Conservation (phyloP, 768 basidiomycete genomes). For the Suillus subalutaceus region DNA sequence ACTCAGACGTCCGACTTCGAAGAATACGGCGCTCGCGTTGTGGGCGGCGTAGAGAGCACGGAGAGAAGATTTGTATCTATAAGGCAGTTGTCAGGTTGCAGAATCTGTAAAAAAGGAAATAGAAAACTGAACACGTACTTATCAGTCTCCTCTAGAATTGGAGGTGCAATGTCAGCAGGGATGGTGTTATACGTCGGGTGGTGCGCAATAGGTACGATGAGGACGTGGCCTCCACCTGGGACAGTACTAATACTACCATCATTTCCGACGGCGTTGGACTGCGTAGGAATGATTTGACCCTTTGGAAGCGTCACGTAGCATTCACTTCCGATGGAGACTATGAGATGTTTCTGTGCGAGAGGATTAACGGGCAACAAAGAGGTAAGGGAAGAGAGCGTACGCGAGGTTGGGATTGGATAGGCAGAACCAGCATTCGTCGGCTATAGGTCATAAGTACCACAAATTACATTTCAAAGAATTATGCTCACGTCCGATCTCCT, state of each 20-base stretch:
- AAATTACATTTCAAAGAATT: not conserved
- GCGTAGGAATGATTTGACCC: slow-evolving; percentile 90
- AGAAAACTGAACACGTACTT: slow-evolving; percentile 44
- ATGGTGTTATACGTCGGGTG: slow-evolving; percentile 87
- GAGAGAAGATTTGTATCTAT: slow-evolving; percentile 80
- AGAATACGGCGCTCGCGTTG: slow-evolving; percentile 70
- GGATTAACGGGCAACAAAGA: slow-evolving; percentile 4
- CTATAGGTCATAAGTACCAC: slow-evolving; percentile 38
- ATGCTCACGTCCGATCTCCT: slow-evolving; percentile 78
- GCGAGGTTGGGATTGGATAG: slow-evolving; percentile 91
- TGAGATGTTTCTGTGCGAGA: slow-evolving; percentile 75
- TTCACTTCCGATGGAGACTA: slow-evolving; percentile 91
- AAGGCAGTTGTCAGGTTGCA: not conserved
- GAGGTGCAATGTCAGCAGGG: slow-evolving; percentile 71
- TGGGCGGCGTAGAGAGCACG: slow-evolving; percentile 71
- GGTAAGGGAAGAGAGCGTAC: slow-evolving; percentile 44
- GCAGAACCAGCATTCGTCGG: slow-evolving; percentile 98
- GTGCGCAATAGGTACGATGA: slow-evolving; percentile 93
- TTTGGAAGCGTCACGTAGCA: slow-evolving; percentile 97
- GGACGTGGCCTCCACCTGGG: slow-evolving; percentile 94
- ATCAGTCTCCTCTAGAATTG: slow-evolving; percentile 82
- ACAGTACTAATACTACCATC: slow-evolving; percentile 45
- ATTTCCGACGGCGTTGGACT: slow-evolving; percentile 48
- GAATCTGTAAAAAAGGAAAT: slow-evolving; percentile 10
- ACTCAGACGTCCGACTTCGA: slow-evolving; percentile 84